Percentiles rank a stretch among this genome's conserved stretches.
Evolutionary conservation across 139 green algal species (phyloP).

Genomic region (Microglena sp.): DNA sequence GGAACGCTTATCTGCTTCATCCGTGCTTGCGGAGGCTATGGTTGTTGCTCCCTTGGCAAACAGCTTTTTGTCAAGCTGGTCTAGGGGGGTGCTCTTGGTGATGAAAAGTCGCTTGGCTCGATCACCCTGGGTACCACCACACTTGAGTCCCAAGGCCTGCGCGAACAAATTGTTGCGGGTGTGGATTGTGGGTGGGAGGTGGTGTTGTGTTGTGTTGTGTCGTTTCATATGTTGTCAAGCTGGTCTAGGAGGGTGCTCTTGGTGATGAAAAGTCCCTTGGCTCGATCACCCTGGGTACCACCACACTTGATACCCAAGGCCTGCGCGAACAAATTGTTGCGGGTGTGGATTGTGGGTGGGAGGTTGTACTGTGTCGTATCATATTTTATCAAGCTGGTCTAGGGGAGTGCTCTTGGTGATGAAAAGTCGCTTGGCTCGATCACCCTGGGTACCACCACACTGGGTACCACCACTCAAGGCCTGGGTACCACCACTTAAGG

Average conservation of each 20-base stretch:
- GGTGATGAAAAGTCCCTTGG: conserved; percentile 69
- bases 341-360: not conserved
- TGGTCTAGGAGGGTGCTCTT: conserved; percentile 46
- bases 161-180: not conserved
- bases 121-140: conserved; percentile 78
- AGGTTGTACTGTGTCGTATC: too few species aligned
- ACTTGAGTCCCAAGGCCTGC: conserved; percentile 75
- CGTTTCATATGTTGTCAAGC: conserved; percentile 63
- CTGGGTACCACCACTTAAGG: conserved; percentile 79
- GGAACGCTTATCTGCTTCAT: too few species aligned
- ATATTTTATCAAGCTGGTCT: conserved; percentile 54
- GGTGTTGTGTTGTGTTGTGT: not conserved
- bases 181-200: not conserved
- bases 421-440: conserved; percentile 82
- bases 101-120: conserved; percentile 76
- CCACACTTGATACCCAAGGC: conserved; percentile 84
- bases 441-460: conserved; percentile 72
- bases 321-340: not conserved
- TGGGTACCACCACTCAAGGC: too few species aligned
- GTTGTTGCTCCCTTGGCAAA: conserved; percentile 74
- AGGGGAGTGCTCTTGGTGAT: conserved; percentile 49
- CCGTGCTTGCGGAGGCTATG: too few species aligned
- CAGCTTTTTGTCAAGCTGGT: conserved; percentile 57
- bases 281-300: conserved; percentile 77
- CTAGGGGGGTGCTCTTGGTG: conserved; percentile 45